Percentiles rank a stretch among this genome's conserved stretches.
These are phyloP conservation scores for Myotisia sp. DNA, from an alignment of 2,329 filamentous ascomycete genomes.

Conservation along the genomic window DNA sequence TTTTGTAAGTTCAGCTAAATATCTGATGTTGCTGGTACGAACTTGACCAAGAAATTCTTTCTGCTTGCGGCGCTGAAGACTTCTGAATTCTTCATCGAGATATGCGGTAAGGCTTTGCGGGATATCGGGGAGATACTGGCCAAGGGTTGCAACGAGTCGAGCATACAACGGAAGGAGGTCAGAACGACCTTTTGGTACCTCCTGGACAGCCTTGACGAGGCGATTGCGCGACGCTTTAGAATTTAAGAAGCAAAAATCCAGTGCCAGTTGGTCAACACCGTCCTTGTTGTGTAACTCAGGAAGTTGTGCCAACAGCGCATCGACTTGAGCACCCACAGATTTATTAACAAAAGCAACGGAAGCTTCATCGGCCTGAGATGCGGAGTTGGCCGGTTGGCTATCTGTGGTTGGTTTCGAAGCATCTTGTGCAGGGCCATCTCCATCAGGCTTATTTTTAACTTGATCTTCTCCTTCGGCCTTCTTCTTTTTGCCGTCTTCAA, in stretches of 20 bases:
- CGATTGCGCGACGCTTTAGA: slow-evolving; percentile 95
- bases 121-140: slow-evolving; percentile 89
- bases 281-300: slow-evolving; percentile 88
- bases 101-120: slow-evolving; percentile 82
- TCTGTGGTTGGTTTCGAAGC: slow-evolving; percentile 20
- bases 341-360: slow-evolving; percentile 95
- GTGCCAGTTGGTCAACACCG: slow-evolving; percentile 74
- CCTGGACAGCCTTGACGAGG: slow-evolving; percentile 80
- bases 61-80: slow-evolving; percentile 87
- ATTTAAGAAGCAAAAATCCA: slow-evolving; percentile 96
- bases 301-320: slow-evolving; percentile 73
- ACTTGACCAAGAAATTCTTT: slow-evolving; percentile 96
- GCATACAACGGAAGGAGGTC: slow-evolving; percentile 85
- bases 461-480: slow-evolving; percentile 70
- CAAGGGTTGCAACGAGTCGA: slow-evolving; percentile 82
- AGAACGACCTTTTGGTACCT: slow-evolving; percentile 84
- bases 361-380: slow-evolving; percentile 54
- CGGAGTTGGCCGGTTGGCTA: slow-evolving; percentile 33
- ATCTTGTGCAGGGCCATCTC: slow-evolving; percentile 36
- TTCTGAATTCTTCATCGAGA: slow-evolving; percentile 91
- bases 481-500: slow-evolving; percentile 93
- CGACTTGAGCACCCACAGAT: slow-evolving; percentile 91
- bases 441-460: slow-evolving; percentile 52
- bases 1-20: slow-evolving; percentile 91
- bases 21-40: slow-evolving; percentile 87